Conservation (phyloP, 495 filamentous ascomycete species). For the Penicillium goetzii region DNA sequence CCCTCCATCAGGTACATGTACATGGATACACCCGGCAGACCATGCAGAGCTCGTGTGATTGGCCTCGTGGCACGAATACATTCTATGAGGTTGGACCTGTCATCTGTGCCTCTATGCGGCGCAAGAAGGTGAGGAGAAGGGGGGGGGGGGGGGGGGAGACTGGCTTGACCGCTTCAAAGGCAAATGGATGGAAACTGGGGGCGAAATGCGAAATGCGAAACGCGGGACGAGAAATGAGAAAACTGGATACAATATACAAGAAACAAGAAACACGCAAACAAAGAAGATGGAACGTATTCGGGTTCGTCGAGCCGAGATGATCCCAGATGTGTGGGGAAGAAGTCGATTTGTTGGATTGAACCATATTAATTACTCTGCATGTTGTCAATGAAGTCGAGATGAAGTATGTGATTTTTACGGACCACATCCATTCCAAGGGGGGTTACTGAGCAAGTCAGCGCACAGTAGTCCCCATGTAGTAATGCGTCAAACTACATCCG, state of each 20-base stretch:
- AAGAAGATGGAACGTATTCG: background rate
- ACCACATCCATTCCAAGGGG: too few species aligned
- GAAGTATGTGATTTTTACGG: background rate
- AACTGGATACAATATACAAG: background rate
- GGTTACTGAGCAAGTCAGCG: background rate
- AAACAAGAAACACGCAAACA: background rate
- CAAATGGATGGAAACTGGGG: constrained; percentile 10
- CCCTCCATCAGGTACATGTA: constrained; percentile 14
- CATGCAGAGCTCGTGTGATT: constrained; percentile 11
- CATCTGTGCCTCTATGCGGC: constrained; percentile 17
- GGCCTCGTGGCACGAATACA: constrained; percentile 2
- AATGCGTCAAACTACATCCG: background rate
- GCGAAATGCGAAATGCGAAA: background rate
- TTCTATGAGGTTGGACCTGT: constrained; percentile 22
- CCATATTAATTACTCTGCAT: background rate
- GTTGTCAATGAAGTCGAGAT: background rate
- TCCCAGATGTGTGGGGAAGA: background rate
- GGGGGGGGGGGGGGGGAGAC: background rate
- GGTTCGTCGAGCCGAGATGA: background rate
- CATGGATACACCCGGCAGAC: constrained; percentile 30
- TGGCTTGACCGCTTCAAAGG: constrained; percentile 31
- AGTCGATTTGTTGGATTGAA: background rate
- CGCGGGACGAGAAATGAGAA: background rate
- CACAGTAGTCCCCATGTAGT: background rate
- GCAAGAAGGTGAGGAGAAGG: background rate